phyloP scores from a whole-genome alignment of 1,139 yeast species.

The Scheffersomyces cryptocercus region DNA sequence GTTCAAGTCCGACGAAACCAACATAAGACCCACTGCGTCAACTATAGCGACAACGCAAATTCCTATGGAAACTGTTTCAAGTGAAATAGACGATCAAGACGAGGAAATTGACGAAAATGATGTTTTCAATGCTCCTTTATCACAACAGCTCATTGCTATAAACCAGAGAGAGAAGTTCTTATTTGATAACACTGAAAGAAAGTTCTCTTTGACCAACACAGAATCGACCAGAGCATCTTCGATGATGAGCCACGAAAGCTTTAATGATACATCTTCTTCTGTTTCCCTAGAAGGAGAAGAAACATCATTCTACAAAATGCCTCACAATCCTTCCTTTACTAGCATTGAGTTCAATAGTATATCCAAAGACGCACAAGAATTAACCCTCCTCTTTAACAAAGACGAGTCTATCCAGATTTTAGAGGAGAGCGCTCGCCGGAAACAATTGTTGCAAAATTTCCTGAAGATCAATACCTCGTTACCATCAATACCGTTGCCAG shows the following conservation, averaged over 20 bases:
- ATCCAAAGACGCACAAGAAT: conserved; percentile 50
- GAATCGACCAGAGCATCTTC: conserved; percentile 48
- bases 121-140: conserved; percentile 64
- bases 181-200: conserved; percentile 21
- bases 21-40: not conserved
- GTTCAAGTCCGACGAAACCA: conserved; percentile 16
- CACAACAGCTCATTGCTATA: conserved; percentile 46
- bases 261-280: conserved; percentile 4
- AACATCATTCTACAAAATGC: not conserved
- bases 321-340: conserved; percentile 2
- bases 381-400: conserved; percentile 41
- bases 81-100: conserved; percentile 37
- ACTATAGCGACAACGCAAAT: not conserved
- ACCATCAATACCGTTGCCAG: not conserved
- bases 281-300: conserved; percentile 14
- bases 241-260: conserved; percentile 31
- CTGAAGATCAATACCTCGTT: conserved; percentile 17
- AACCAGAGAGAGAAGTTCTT: conserved; percentile 26
- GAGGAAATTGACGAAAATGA: conserved; percentile 52
- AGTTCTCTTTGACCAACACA: conserved; percentile 22
- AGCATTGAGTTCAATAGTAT: conserved; percentile 22
- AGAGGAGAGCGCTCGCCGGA: conserved; percentile 42
- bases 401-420: conserved; percentile 34
- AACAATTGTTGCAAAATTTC: conserved; percentile 26
- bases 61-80: not conserved